Base-by-base conservation (phyloP, 2,329 filamentous ascomycete species). In the Exophiala oligosperma region DNA sequence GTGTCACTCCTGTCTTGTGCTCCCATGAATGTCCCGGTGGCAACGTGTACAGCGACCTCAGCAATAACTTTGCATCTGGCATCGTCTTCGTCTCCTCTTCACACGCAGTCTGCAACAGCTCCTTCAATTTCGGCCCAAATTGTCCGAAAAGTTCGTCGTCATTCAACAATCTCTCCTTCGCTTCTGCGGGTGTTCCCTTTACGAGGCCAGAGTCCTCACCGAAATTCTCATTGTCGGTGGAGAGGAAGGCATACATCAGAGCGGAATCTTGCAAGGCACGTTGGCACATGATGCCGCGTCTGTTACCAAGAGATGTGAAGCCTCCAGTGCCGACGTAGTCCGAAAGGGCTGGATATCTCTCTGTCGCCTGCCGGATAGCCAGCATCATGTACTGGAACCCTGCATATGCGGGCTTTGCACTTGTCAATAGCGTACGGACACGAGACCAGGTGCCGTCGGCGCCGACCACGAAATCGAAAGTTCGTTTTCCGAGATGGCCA, bases 371-470 rank as follows among this genome's bases (percentile, higher is more conserved):
- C 2, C 59, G 66, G 59, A 68, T 64, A 1, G 53, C 61, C 2
- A 59, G 5, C 6, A 26, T 59, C 9, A 59, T 24, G 11, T 29
- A 50, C 28, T 58, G 56, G 4, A 23, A 53, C 8, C 66, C 68
- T 1, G 57, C 49, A 50, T 69, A 70, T 4, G 49, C 14, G 3
- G 69, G 69, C 28, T 61, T 56, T 29, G 51, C 47, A 8, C 63
- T 52, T 8, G 68, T 67, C 7, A 71, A 50, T 7, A 64, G 8
- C 0, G 40, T 52, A 17, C 70, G 67, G 24, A 70, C 62, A 5
- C 57, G 52, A 2, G 64, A 67, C 70, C 70, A 72, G 21, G 68
- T 66, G 0, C 70, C 70, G 41, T 72, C 70, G 1, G 69, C 68
- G 7, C 54, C 54, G 17, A 56, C 47, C 9, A 56, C 47, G 11